phyloP scores from a whole-genome alignment of 2,329 filamentous ascomycete genomes.

The Xylariaceae sp. region DNA sequence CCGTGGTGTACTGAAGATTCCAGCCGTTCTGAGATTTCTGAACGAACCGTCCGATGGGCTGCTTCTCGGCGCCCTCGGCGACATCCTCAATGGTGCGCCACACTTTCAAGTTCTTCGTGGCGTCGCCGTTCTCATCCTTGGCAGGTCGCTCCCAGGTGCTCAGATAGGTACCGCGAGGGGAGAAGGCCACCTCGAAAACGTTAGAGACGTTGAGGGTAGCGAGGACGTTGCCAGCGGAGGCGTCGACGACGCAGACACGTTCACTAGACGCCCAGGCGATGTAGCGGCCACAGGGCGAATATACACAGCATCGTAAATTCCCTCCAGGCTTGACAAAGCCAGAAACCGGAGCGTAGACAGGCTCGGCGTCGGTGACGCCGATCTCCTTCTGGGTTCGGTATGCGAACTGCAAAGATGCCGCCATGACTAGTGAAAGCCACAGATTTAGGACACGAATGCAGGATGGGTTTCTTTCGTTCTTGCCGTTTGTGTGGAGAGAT shows the following conservation, averaged over 20 bases:
- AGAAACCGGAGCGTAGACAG: slow-evolving; percentile 76
- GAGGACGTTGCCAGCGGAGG: slow-evolving; percentile 68
- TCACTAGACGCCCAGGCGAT: slow-evolving; percentile 92
- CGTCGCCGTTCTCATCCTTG: slow-evolving; percentile 91
- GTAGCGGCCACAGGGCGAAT: slow-evolving; percentile 93
- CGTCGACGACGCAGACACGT: slow-evolving; percentile 78
- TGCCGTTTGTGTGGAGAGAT: slow-evolving; percentile 20
- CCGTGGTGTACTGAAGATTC: slow-evolving; percentile 94
- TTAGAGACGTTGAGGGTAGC: slow-evolving; percentile 72
- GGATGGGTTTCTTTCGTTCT: slow-evolving; percentile 24
- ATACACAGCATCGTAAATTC: slow-evolving; percentile 88
- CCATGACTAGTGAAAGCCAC: slow-evolving; percentile 94
- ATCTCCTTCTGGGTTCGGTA: slow-evolving; percentile 97
- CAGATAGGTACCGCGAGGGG: slow-evolving; percentile 82
- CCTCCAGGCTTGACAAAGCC: slow-evolving; percentile 86
- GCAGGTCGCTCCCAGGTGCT: slow-evolving; percentile 93
- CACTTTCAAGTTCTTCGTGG: slow-evolving; percentile 93
- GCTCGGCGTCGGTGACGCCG: slow-evolving; percentile 86
- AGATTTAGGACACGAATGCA: slow-evolving; percentile 37
- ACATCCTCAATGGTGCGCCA: slow-evolving; percentile 78
- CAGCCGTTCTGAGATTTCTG: slow-evolving; percentile 94
- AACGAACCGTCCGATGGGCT: slow-evolving; percentile 81
- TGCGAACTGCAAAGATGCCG: slow-evolving; percentile 87
- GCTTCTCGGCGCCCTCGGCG: slow-evolving; percentile 57
- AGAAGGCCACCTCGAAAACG: slow-evolving; percentile 93